phyloP scores from a whole-genome alignment of 1,284 basidiomycete species.

The Cystobasidium sp. region DNA sequence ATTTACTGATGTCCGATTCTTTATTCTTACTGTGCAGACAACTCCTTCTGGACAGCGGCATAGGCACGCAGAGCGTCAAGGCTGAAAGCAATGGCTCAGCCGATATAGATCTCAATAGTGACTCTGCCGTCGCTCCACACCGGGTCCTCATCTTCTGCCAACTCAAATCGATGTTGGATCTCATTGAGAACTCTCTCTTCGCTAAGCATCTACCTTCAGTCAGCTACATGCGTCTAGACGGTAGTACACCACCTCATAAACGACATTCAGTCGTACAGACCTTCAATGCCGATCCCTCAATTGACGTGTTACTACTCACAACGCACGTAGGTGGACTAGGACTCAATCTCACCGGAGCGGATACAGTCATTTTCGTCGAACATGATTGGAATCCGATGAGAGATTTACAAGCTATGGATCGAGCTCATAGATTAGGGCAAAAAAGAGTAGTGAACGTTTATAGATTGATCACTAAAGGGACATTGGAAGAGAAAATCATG shows the following conservation, averaged over 20 bases:
- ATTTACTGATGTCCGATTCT: slow-evolving; percentile 10
- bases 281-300: slow-evolving; percentile 96
- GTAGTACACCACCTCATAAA: slow-evolving; percentile 82
- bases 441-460: slow-evolving; percentile 99
- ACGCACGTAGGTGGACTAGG: slow-evolving; percentile 97
- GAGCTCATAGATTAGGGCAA: slow-evolving; percentile 96
- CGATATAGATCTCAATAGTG: slow-evolving; percentile 7
- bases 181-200: slow-evolving; percentile 94
- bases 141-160: slow-evolving; percentile 99
- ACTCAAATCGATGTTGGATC: slow-evolving; percentile 98
- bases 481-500: slow-evolving; percentile 99
- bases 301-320: slow-evolving; percentile 93
- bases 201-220: slow-evolving; percentile 89
- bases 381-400: slow-evolving; percentile 99
- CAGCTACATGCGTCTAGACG: slow-evolving; percentile 97
- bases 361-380: slow-evolving; percentile 99
- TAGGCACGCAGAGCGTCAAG: slow-evolving; percentile 65
- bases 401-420: slow-evolving; percentile 98
- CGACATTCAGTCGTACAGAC: slow-evolving; percentile 96
- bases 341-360: slow-evolving; percentile 93
- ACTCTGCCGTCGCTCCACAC: slow-evolving; percentile 78
- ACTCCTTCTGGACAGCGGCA: slow-evolving; percentile 91
- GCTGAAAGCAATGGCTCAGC: slow-evolving; percentile 53
- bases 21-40: slow-evolving; percentile 65
- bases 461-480: slow-evolving; percentile 93